phyloP scores from a whole-genome alignment of 73 alveolate species.

The Paramecium pentaurelia region DNA sequence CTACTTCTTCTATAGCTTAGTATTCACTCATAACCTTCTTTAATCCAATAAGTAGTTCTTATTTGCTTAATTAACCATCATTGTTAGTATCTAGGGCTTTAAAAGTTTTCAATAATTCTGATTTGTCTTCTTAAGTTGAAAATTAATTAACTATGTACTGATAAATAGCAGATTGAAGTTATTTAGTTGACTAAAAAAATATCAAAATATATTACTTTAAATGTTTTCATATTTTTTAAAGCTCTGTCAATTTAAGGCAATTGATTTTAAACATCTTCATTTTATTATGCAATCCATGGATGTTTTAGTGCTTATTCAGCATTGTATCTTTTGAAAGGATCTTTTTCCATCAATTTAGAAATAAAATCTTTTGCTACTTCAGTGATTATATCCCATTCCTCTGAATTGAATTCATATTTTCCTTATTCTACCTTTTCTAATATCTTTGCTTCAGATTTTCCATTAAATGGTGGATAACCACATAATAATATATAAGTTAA shows the following conservation, averaged over 20 bases:
- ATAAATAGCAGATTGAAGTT: background rate
- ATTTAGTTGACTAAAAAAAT: background rate
- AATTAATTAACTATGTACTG: background rate
- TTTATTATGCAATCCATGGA: constrained; percentile 1
- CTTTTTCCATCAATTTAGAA: background rate
- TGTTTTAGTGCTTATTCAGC: constrained; percentile 31
- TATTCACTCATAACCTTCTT: constrained; percentile 10
- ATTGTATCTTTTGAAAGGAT: background rate
- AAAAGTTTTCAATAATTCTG: constrained; percentile 10
- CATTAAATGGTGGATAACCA: constrained; percentile 80
- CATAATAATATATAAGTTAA: constrained; percentile 50
- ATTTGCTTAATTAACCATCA: constrained; percentile 67
- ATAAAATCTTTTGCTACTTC: constrained; percentile 57
- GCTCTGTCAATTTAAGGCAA: background rate
- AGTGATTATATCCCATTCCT: constrained; percentile 64
- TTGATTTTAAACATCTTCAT: background rate
- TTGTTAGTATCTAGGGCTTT: constrained; percentile 55
- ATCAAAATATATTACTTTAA: background rate
- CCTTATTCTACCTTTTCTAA: constrained; percentile 68
- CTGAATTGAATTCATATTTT: constrained; percentile 61
- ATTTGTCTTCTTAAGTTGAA: background rate
- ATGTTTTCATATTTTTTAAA: background rate
- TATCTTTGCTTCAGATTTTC: constrained; percentile 60
- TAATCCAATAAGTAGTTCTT: constrained; percentile 62
- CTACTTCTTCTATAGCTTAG: constrained; percentile 55